Evolutionary conservation across 2,329 filamentous ascomycete genomes (phyloP), one percentile per base, ranked within the genome.

Genomic region (Trichoderma hamatum): DNA sequence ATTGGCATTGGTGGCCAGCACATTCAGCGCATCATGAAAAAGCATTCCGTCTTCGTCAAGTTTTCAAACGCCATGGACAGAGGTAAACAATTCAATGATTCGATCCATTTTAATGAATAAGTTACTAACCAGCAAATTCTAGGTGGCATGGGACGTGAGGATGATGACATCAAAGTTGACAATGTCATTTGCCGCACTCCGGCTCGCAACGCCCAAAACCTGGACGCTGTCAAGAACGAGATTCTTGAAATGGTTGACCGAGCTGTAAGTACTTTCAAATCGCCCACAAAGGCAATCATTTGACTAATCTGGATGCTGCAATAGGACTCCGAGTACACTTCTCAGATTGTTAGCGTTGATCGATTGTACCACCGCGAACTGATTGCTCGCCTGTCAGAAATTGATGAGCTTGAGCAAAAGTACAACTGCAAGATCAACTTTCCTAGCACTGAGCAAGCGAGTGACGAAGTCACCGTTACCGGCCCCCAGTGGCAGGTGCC

Each of bases 401-500:
- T 99, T 69, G 95, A 98, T 73, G 93, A 96, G 74, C 86, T 99
- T 63, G 96, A 99, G 84, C 96, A 97, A 85, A 97, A 97, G 82
- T 98, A 94, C 91, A 98, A 98, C 80, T 99, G 96, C 89, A 98
- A 98, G 84, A 96, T 99, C 77, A 92, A 94, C 74, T 99, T 99
- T 78, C 96, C 96, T 9, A 97, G 94, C 82, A 98, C 96, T 11
- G 96, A 99, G 80, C 92, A 96, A 81, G 96, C 96, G 26, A 98
- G 95, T 78, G 96, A 99, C 76, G 92, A 96, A 76, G 94, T 99
- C 65, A 96, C 92, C 21, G 94, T 99, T 69, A 97, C 94, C 71
- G 96, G 96, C 5, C 96, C 96, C 61, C 95, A 98, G 82, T 99
- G 96, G 87, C 96, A 98, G 85, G 95, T 99, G 43, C 95, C 96